Conservation (phyloP, 345 rosid genomes). For the Turritis glabra region DNA sequence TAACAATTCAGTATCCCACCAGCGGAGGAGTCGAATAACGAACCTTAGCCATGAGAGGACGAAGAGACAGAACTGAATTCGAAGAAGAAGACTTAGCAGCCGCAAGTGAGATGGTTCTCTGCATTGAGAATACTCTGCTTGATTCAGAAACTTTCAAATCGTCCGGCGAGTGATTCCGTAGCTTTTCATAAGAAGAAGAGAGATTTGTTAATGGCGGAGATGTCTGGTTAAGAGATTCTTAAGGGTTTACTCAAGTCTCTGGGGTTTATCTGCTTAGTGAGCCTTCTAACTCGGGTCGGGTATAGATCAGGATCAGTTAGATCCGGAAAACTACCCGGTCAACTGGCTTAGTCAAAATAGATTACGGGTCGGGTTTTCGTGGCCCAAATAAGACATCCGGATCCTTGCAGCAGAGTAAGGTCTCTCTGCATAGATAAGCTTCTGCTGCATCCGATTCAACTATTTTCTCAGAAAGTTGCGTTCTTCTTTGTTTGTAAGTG, state of each 20-base stretch:
- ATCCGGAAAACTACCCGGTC: background rate
- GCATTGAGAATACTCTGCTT: slow-evolving; percentile 33
- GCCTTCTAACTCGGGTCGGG: slow-evolving; percentile 19
- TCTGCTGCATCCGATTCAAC: slow-evolving; percentile 17
- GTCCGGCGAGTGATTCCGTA: background rate
- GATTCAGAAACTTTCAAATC: slow-evolving; percentile 26
- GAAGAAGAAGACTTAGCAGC: slow-evolving; percentile 35
- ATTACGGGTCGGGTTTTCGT: background rate
- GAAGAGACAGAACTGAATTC: slow-evolving; percentile 41
- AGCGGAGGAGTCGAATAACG: slow-evolving; percentile 12
- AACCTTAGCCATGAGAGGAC: slow-evolving; percentile 58
- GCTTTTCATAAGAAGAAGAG: slow-evolving; percentile 28
- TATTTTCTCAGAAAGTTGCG: background rate
- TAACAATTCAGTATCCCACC: background rate
- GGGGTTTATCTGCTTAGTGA: slow-evolving; percentile 33
- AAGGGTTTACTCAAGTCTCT: slow-evolving; percentile 37
- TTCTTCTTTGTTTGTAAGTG: background rate
- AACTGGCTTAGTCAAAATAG: background rate
- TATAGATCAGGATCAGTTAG: background rate
- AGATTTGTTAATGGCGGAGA: slow-evolving; percentile 23
- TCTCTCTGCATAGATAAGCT: slow-evolving; percentile 2
- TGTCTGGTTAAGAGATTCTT: slow-evolving; percentile 3
- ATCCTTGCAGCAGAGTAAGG: background rate
- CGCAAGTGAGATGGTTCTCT: slow-evolving; percentile 31
- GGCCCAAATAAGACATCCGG: slow-evolving; percentile 27